Base-by-base conservation (phyloP, 352 stramenopile genomes). In the Lagenidium giganteum region DNA sequence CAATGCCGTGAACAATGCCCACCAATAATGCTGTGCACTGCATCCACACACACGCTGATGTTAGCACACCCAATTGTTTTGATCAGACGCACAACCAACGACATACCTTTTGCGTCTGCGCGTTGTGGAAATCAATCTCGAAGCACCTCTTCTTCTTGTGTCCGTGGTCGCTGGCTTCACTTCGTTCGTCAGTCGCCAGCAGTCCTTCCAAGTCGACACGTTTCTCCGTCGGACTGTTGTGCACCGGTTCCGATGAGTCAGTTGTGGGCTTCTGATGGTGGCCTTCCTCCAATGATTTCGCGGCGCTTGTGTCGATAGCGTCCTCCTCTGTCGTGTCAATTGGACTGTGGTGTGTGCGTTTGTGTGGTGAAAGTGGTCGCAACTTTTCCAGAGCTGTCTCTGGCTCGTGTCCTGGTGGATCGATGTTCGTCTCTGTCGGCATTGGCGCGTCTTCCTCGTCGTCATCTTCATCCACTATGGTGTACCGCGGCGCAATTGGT, bases 1-100 rank as follows among this genome's bases (percentile, higher is more conserved):
- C 86, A 30, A 97, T 82, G 16, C 90, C 90, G 58, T 97, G 87
- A 32, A 97, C 65, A 24, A 97, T 90, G 30, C 90, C 90, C 28
- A 94, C 78, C 14, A 85, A 36, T 20, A 97, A 29, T 21, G 87
- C 83, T 22, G 93, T 82, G 42, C 60, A 85, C 73, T 85, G 32
- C 17, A 51, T n/a, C n/a, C n/a, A n/a, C 29, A 50, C 4, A 41
- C 12, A 23, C 8, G 8, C 8, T 23, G 6, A 8, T 14, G 47
- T 61, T 16, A 46, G 13, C 11, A 30, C 20, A 23, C 50, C n/a
- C 9, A 34, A 13, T 21, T 30, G 35, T 31, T 26, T 12, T 7
- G 17, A 29, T 25, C 24, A 22, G 24, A 13, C 22, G 21, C 14
- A 44, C 6, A 9, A n/a, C n/a, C n/a, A n/a, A n/a, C 7, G 9